phyloP scores from a whole-genome alignment of 2,329 filamentous ascomycete genomes.

The Aspergillus sp. region DNA sequence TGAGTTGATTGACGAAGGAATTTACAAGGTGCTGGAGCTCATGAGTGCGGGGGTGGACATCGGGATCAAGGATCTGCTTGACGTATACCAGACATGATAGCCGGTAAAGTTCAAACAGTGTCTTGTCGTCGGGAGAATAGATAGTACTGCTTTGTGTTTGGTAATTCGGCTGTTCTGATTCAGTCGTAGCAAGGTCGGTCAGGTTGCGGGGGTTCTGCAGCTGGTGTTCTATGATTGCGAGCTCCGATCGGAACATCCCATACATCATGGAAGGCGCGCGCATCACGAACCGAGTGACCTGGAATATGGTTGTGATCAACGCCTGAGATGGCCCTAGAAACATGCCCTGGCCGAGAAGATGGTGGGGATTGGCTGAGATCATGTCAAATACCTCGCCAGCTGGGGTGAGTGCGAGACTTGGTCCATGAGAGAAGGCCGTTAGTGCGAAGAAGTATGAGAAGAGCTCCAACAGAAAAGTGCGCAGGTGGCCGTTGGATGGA shows the following conservation, averaged over 20 bases:
- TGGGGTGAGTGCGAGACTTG: background rate
- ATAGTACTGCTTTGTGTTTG: accelerated
- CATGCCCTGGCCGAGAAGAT: background rate
- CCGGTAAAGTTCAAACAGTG: background rate
- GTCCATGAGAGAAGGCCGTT: background rate
- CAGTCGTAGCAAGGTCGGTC: background rate
- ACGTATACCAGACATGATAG: background rate
- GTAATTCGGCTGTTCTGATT: background rate
- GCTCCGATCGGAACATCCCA: background rate
- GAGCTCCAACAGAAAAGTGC: background rate
- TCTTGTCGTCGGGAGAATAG: background rate
- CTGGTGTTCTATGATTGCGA: background rate
- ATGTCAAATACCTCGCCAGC: background rate
- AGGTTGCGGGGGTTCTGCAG: background rate
- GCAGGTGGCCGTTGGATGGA: background rate
- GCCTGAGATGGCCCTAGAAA: background rate
- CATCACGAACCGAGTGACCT: background rate
- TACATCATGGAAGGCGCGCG: background rate
- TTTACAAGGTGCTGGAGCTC: background rate
- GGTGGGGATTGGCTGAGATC: background rate
- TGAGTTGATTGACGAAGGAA: background rate
- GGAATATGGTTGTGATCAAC: background rate
- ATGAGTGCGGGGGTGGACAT: background rate
- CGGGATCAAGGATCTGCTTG: background rate
- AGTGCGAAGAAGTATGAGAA: background rate